Conservation (phyloP, 2,329 filamentous ascomycete genomes). For the Colletotrichum abscissum region DNA sequence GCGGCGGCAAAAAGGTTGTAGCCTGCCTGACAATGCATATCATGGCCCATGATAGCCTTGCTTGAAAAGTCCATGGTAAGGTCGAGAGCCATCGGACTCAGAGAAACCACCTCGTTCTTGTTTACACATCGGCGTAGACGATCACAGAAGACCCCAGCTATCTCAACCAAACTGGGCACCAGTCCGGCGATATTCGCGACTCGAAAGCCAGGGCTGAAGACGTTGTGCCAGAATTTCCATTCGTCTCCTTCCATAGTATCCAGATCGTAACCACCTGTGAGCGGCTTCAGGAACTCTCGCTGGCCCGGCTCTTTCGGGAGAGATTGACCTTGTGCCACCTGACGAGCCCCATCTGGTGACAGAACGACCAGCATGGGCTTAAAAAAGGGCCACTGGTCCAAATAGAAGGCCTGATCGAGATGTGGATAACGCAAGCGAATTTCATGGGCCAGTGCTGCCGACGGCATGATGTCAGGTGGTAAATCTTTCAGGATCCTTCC, state of each 20-base stretch:
- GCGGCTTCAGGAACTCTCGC: conserved; percentile 9
- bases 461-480: conserved; percentile 7
- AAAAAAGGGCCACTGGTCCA: conserved; percentile 23
- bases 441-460: conserved; percentile 3
- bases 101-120: neutral
- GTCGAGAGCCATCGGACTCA: conserved; percentile 1
- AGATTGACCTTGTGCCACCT: neutral
- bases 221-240: conserved; percentile 18
- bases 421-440: neutral
- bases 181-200: neutral
- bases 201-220: conserved; percentile 22
- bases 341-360: neutral
- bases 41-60: conserved; percentile 15
- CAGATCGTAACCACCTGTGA: conserved; percentile 17
- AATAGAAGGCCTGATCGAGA: conserved; percentile 14
- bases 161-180: conserved; percentile 12
- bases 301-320: conserved; percentile 6
- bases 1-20: conserved; percentile 22
- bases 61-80: conserved; percentile 25
- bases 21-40: conserved; percentile 13
- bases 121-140: neutral
- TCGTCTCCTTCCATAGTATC: conserved; percentile 24
- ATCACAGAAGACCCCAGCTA: neutral
- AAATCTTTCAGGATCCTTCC: conserved; percentile 9
- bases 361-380: conserved; percentile 21